Evolutionary conservation across 768 basidiomycete species (phyloP).

Genomic region (Piloderma croceum): DNA sequence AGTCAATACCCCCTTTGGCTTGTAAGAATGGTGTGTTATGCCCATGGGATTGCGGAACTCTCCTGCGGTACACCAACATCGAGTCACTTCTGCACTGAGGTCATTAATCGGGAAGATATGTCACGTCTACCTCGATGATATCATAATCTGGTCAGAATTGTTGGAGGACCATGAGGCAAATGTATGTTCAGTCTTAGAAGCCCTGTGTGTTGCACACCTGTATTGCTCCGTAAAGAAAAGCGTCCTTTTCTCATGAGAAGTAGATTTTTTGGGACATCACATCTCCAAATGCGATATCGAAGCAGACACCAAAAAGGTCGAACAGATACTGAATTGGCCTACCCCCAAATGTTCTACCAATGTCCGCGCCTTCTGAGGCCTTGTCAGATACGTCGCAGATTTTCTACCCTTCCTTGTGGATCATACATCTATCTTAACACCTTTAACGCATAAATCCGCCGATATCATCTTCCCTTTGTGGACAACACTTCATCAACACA

Average conservation of each 20-base stretch:
- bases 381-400: conserved; percentile 23
- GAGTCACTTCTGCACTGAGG: conserved; percentile 28
- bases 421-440: conserved; percentile 22
- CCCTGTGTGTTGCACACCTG: conserved; percentile 23
- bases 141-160: conserved; percentile 32
- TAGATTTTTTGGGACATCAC: conserved; percentile 24
- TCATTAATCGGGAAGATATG: no score
- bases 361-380: conserved; percentile 20
- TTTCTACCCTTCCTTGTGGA: conserved; percentile 25
- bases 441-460: conserved; percentile 18
- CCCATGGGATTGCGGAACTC: no score
- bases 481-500: conserved; percentile 23
- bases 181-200: conserved; percentile 23
- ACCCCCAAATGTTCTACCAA: conserved; percentile 13
- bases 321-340: conserved; percentile 26
- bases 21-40: no score
- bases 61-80: conserved; percentile 27
- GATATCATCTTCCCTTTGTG: conserved; percentile 18
- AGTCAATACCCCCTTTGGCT: no score
- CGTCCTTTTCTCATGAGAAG: conserved; percentile 16
- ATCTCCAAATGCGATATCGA: conserved; percentile 22
- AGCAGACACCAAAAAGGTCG: conserved; percentile 19
- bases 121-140: no score
- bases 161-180: conserved; percentile 30
- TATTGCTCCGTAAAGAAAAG: conserved; percentile 28